A percentile compares a stretch with the other conserved stretches of the same genome.
phyloP scores from a whole-genome alignment of 2,329 filamentous ascomycete species.

The Exophiala calicioides region DNA sequence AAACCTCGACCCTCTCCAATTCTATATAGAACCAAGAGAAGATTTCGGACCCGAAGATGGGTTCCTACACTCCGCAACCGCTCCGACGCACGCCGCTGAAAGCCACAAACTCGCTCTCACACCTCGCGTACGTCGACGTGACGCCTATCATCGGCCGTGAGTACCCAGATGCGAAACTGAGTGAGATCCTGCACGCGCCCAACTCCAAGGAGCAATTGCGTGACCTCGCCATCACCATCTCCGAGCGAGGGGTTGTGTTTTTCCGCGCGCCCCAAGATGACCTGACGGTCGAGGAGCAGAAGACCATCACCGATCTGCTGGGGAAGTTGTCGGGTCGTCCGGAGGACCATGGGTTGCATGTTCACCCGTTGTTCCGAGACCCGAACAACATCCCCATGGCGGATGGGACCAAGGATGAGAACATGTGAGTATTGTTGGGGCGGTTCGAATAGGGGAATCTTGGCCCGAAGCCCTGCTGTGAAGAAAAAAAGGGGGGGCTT shows the following conservation, averaged over 20 bases:
- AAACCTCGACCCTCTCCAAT: no score
- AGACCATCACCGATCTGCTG: constrained; percentile 48
- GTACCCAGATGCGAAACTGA: constrained; percentile 43
- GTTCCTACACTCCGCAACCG: no score
- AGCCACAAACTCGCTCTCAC: constrained; percentile 23
- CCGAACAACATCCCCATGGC: constrained; percentile 27
- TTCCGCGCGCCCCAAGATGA: constrained; percentile 57
- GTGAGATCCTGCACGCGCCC: constrained; percentile 60
- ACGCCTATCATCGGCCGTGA: constrained; percentile 46
- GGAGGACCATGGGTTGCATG: constrained; percentile 53
- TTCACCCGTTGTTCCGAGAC: constrained; percentile 50
- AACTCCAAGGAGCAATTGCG: constrained; percentile 65
- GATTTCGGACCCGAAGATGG: no score
- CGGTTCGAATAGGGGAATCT: neutral
- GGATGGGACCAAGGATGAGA: constrained; percentile 26
- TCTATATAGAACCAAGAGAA: no score
- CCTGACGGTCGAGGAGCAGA: constrained; percentile 47
- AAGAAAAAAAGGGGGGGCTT: no score
- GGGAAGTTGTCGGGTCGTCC: constrained; percentile 51
- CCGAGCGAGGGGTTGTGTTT: constrained; percentile 67
- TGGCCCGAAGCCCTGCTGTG: no score
- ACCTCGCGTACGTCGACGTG: constrained; percentile 33
- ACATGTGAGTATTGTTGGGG: constrained; percentile 16
- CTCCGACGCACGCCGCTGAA: constrained; percentile 21
- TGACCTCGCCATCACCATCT: constrained; percentile 59